A percentile compares a stretch with the other conserved stretches of the same genome.
phyloP scores from a whole-genome alignment of 148 eudicot genomes.

The Vaccinium corymbosum region DNA sequence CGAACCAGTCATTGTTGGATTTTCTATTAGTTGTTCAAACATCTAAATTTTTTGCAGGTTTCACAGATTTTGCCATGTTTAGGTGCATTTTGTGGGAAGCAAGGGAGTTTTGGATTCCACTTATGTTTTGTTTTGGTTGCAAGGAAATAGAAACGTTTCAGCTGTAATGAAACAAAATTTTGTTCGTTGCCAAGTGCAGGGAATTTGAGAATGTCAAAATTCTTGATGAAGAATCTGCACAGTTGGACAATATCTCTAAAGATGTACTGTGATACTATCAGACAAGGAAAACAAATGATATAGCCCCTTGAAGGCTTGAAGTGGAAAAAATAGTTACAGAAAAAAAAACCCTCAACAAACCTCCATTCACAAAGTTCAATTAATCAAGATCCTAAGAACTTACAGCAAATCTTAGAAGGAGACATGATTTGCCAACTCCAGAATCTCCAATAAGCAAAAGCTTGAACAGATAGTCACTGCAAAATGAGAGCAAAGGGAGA shows the following conservation, averaged over 20 bases:
- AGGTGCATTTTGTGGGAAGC: background rate
- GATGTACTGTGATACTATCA: background rate
- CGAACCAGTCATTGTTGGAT: background rate
- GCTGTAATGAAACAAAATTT: background rate
- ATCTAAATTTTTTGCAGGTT: background rate
- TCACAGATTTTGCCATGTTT: background rate
- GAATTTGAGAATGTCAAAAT: background rate
- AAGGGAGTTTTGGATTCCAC: background rate
- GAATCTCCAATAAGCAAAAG: conserved; percentile 34
- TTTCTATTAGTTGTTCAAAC: background rate
- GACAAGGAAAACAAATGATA: background rate
- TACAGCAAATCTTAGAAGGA: conserved; percentile 28
- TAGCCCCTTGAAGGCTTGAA: background rate
- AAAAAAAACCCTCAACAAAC: background rate
- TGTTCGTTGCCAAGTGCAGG: background rate
- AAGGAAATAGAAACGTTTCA: background rate
- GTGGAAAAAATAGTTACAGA: background rate
- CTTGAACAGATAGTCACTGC: conserved; percentile 32
- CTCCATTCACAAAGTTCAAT: background rate
- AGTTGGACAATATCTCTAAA: background rate
- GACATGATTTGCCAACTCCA: conserved; percentile 33
- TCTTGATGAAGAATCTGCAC: background rate
- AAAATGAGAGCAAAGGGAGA: background rate
- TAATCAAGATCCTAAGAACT: conserved; percentile 13
- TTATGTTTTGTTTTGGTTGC: background rate